Conservation (phyloP, 2,329 filamentous ascomycete species). For the Aureobasidium sp. region DNA sequence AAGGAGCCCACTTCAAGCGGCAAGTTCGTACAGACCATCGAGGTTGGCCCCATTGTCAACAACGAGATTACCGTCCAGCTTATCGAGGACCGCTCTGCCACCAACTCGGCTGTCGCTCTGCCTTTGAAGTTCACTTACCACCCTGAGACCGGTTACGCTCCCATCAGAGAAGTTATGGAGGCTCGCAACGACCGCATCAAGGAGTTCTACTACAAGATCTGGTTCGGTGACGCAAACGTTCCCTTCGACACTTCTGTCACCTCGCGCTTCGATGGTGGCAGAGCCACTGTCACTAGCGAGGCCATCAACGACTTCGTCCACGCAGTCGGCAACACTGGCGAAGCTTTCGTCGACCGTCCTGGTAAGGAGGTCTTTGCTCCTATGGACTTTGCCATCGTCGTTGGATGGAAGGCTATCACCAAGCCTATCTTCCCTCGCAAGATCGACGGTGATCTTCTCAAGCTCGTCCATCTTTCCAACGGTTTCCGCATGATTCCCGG, state of each 20-base stretch:
- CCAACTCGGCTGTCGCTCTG: conserved; percentile 69
- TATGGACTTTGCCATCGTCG: conserved; percentile 65
- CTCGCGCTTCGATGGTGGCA: conserved; percentile 82
- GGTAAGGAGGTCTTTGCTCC: conserved; percentile 91
- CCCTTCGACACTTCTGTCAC: conserved; percentile 80
- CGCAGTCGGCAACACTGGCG: conserved; percentile 93
- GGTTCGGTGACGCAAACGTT: conserved; percentile 82
- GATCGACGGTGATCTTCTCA: conserved; percentile 92
- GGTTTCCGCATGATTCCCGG: conserved; percentile 97
- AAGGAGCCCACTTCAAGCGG: conserved; percentile 80
- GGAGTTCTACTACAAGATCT: conserved; percentile 97
- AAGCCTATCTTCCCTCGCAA: conserved; percentile 97
- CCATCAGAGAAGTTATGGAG: conserved; percentile 93
- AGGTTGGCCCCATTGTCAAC: conserved; percentile 65
- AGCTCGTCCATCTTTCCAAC: conserved; percentile 94
- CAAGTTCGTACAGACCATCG: conserved; percentile 80
- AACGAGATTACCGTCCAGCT: conserved; percentile 81
- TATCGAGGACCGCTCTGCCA: conserved; percentile 85
- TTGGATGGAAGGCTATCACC: conserved; percentile 75
- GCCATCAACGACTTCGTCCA: conserved; percentile 99
- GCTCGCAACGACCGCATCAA: conserved; percentile 96
- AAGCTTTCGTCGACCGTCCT: conserved; percentile 92
- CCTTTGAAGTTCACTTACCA: conserved; percentile 87
- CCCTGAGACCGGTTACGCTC: conserved; percentile 93
- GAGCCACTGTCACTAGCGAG: conserved; percentile 76